Base-by-base conservation (phyloP, 1,284 basidiomycete genomes). In the Sphaerobolus stellatus region DNA sequence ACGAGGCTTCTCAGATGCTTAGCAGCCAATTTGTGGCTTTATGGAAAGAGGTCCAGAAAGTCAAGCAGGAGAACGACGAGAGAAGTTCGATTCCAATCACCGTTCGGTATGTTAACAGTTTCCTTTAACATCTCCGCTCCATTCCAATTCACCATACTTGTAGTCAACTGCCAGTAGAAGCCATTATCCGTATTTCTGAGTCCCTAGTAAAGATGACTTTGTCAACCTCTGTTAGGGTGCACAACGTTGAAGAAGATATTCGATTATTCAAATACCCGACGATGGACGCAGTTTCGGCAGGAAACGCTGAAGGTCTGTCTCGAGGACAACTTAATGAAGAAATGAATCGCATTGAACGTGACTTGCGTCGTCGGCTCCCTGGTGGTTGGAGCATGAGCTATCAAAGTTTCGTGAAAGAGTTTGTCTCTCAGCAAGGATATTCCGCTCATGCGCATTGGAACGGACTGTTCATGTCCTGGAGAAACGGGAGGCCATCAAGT, bases 181-280 rank as follows among this genome's bases (percentile, higher is more conserved):
- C 97, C 33, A 97, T 99, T 64, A 94, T 99, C 64, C 94, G 97
- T 43, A 99, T 99, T 66, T 98, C 94, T 4, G 97, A 99, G 71
- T 90, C 94, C 3, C 77, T 98, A 16, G 95, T 96, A 28, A 99
- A 99, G 70, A 83, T 99, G 71, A 94, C 93, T 1, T 79, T 99
- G 20, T 88, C 88, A 1, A 82, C 93, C 0, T 81, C 87, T 4
- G 97, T 99, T n/a, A n/a, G n/a, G n/a, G n/a, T n/a, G 56, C 90
- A 98, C 68, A 96, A 99, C 64, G 97, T 99, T 31, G 95, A 99
- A 69, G 97, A 99, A 71, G 92, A 97, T 5, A 98, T 99, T 66
- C 86, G 97, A 5, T 75, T 99, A 25, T 99, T 99, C 86, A 98
- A 97, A 65, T 97, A 89, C 73, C 98, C 94, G 16, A 99, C 97